Base-by-base conservation (phyloP, 768 basidiomycete genomes). In the Grammothele lineata region DNA sequence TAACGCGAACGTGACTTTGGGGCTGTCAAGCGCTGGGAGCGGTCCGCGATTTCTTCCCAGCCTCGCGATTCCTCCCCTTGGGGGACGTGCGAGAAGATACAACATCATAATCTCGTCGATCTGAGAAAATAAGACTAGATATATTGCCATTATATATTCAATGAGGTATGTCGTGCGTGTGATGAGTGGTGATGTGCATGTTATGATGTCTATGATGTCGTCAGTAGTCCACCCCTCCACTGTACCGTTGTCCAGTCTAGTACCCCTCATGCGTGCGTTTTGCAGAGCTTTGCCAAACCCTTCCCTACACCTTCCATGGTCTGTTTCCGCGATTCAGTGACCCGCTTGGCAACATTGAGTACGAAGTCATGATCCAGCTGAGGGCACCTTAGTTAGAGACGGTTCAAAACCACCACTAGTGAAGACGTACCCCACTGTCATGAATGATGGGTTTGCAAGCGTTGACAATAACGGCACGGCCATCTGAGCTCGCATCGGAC, bases 241-340 rank as follows among this genome's bases (percentile, higher is more conserved):
- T n/a, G 43, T 42, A 34, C 44, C 35, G n/a, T n/a, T 15, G 40
- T 41, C 17, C 23, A 17, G 33, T 3, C 7, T 3, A 18, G 15
- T 43, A 36, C 12, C 23, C 14, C 24, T 51, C 37, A 65, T 40
- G 62, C 52, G 43, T 64, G 60, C 23, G 65, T 68, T 30, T 70
- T 64, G 56, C 67, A 70, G 37, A 85, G 62, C 40, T 78, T 79
- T n/a, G 63, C 57, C 45, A 86, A 71, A 15, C 89, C 87, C 59
- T 84, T 88, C 23, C 78, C 81, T 34, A 83, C 68, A 22, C 87
- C 87, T 45, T 87, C 86, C 18, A 81, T 63, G 6, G 84, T 76
- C 63, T 81, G 86, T 62, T 78, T 86, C 34, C 83, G 80, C 3
- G 87, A 69, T 22, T 92, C 87, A 5, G 72, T 75, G 32, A 85